Evolutionary conservation across 441 rosid genomes (phyloP).

Genomic region (Euphorbia neoarborescens): DNA sequence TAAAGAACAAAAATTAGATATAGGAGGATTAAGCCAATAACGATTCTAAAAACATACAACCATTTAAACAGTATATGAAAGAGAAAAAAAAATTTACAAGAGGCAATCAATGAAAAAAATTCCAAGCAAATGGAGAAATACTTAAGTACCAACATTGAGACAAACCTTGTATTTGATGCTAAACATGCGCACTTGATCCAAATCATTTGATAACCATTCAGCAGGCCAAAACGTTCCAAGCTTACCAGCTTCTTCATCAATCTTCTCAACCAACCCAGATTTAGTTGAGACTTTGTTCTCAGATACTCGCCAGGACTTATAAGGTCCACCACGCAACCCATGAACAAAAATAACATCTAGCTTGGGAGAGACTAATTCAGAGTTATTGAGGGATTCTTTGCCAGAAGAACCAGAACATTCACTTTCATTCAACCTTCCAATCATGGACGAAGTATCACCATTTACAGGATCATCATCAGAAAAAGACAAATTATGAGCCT

Average conservation of each 20-base stretch:
- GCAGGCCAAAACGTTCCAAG: slow-evolving; percentile 95
- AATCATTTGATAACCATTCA: slow-evolving; percentile 89
- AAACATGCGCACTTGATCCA: slow-evolving; percentile 82
- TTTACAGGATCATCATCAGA: slow-evolving; percentile 29
- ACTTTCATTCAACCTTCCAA: slow-evolving; percentile 26
- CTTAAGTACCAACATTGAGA: slow-evolving; percentile 18
- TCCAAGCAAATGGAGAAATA: neutral
- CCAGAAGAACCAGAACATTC: slow-evolving; percentile 30
- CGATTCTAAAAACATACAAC: slow-evolving; percentile 13
- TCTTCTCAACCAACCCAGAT: slow-evolving; percentile 92
- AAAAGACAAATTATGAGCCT: slow-evolving; percentile 25
- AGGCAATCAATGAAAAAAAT: slow-evolving; percentile 15
- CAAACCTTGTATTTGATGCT: slow-evolving; percentile 88
- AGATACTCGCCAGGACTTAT: slow-evolving; percentile 88
- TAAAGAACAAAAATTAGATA: slow-evolving; percentile 13
- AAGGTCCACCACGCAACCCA: slow-evolving; percentile 94
- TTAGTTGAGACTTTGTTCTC: slow-evolving; percentile 82
- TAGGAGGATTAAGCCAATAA: slow-evolving; percentile 17
- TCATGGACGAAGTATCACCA: slow-evolving; percentile 22
- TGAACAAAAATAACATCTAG: slow-evolving; percentile 87
- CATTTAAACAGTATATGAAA: slow-evolving; percentile 4
- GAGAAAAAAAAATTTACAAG: slow-evolving; percentile 9
- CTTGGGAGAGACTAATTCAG: slow-evolving; percentile 41
- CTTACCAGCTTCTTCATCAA: slow-evolving; percentile 98
- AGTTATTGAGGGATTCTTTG: slow-evolving; percentile 28